Evolutionary conservation across 2,329 filamentous ascomycete species (phyloP), one percentile per base, ranked within the genome.

Genomic region (Fusarium camptoceras): DNA sequence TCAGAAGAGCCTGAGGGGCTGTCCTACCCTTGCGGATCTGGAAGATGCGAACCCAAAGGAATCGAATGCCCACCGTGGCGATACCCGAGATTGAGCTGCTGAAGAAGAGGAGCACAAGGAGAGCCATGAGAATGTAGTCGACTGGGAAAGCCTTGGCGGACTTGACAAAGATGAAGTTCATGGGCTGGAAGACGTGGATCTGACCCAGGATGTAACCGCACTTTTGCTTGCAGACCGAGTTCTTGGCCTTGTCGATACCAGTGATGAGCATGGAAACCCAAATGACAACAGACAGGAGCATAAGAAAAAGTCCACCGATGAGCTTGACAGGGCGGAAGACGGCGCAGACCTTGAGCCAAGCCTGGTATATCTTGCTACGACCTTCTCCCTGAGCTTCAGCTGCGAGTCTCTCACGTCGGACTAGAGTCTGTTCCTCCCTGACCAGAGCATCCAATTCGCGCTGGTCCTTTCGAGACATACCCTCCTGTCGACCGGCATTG

Each of bases 241-340:
- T 98, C 80, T 92, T 94, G 37, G 94, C 93, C 83, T 98, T 98
- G 87, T 99, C 96, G 76, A 98, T 94, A 72, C 90, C 92, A 0
- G 95, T 98, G 77, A 98, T 92, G 73, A 98, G 87, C 94, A 99
- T 98, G 15, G 93, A 97, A 11, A 91, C 87, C 87, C 94, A 97
- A 72, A 97, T 87, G 43, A 97, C 72, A 16, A 97, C 80, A 1
- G 93, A 86, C 24, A 97, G 78, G 3, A 94, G 71, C 31, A 98
- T 85, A 5, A 98, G 83, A 0, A 97, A 73, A 50, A 98, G 84
- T 16, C 96, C 96, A 3, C 93, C 92, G 16, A 98, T 80, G 43
- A 98, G 88, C 83, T 97, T 97, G 74, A 99, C 83, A 2, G 96
- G 96, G 10, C 94, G 89, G 80, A 98, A 92, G 39, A 97, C 81